Base-by-base conservation (phyloP, 129 eudicot species). In the Smallanthus sonchifolius region DNA sequence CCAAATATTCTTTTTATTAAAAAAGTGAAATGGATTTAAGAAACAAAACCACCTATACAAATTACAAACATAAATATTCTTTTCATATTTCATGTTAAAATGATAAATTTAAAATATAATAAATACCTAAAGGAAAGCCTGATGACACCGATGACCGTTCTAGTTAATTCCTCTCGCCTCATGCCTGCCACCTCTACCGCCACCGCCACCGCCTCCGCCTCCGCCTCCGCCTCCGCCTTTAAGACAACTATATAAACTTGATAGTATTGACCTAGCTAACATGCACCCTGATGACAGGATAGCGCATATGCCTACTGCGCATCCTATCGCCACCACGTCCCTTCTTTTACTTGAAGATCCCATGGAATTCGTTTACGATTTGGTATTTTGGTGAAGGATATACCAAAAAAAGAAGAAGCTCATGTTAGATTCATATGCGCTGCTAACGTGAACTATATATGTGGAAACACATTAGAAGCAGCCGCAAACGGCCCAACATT, bases 241-340 rank as follows among this genome's bases (percentile, higher is more conserved):
- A 20, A 78, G 24, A 61, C 42, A 69, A 4, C 37, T 51, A 34
- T 78, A 71, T 47, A 78, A 47, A 70, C 35, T 34, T 34, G 72
- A 37, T 37, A 78, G 37, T 36, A 78, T 43, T 47, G 82, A 70
- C 68, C 15, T 63, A 16, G 44, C 48, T 62, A 78, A 78, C 72
- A 45, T 78, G 82, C 71, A 78, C 45, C 82, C 72, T 9, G 82
- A 69, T 61, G 82, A 78, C 66, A 78, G 66, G 64, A 78, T 62
- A 69, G 82, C 67, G 47, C 82, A 78, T 70, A 78, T 61, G 57
- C 82, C 82, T 62, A 78, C 35, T 38, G 39, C 64, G 32, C 82
- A 78, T 61, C 82, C 77, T 61, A 78, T 62, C 9, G 54, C 77
- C 39, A 45, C 82, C 65, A 64, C 82, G 8, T 78, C 67, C 11